Percentiles rank a stretch among this genome's conserved stretches.
These are phyloP conservation scores for Backusella mclennaniae DNA, from an alignment of 192 early-diverging fungal genomes.

Conservation along the genomic window DNA sequence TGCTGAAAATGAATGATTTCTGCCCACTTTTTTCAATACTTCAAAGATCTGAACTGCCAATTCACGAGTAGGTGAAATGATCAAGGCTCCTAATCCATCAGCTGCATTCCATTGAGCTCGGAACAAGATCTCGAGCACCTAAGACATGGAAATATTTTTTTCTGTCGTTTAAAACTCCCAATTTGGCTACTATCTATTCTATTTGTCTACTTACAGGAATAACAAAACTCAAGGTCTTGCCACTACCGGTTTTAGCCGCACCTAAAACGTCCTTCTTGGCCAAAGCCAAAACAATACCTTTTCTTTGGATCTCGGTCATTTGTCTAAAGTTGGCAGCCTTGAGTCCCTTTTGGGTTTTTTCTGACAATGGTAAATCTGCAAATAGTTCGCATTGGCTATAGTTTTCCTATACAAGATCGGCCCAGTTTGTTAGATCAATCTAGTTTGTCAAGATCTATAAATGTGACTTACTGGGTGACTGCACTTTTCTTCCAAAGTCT, in stretches of 20 bases:
- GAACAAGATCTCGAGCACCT: slow-evolving; percentile 85
- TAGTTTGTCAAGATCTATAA: neutral
- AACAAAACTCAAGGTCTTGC: slow-evolving; percentile 80
- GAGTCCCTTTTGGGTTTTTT: slow-evolving; percentile 68
- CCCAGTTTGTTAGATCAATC: neutral
- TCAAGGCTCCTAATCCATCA: slow-evolving; percentile 79
- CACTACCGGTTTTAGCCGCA: slow-evolving; percentile 85
- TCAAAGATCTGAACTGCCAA: slow-evolving; percentile 94
- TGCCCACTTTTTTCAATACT: slow-evolving; percentile 72
- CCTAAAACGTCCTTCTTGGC: slow-evolving; percentile 75
- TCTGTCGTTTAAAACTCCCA: neutral
- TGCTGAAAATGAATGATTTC: slow-evolving; percentile 79
- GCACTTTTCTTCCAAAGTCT: slow-evolving; percentile 12
- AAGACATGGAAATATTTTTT: neutral
- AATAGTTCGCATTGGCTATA: slow-evolving; percentile 31
- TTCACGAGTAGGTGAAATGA: slow-evolving; percentile 84
- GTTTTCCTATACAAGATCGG: slow-evolving; percentile 21
- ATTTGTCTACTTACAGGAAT: slow-evolving; percentile 55
- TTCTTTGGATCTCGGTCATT: slow-evolving; percentile 93
- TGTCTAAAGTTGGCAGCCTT: slow-evolving; percentile 81
- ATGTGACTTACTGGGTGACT: slow-evolving; percentile 13
- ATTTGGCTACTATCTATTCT: neutral
- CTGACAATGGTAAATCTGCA: slow-evolving; percentile 48
- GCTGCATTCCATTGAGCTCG: slow-evolving; percentile 78
- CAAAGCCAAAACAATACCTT: slow-evolving; percentile 69